These are phyloP conservation scores for Cymbidium sinense DNA, from an alignment of 106 monocot genomes.

Conservation along the genomic window DNA sequence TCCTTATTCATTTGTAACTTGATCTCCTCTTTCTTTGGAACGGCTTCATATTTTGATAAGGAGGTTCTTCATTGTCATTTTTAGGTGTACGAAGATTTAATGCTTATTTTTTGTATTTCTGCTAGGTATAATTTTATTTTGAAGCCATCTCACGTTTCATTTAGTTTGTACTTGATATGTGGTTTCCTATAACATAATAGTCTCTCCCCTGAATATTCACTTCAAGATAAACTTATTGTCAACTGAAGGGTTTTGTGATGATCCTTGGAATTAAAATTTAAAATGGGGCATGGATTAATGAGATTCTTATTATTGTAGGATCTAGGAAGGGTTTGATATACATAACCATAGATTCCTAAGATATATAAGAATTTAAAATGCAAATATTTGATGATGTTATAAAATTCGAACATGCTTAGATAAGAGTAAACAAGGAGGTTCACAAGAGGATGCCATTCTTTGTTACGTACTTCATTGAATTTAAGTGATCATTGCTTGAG, in stretches of 20 bases:
- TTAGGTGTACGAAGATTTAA: too few species aligned
- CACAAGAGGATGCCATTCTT: background rate
- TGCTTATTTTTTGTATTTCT: too few species aligned
- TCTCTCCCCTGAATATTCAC: background rate
- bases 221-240: background rate
- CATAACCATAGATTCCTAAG: background rate
- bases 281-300: background rate
- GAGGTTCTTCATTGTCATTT: too few species aligned
- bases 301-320: background rate
- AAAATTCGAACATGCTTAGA: background rate
- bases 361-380: background rate
- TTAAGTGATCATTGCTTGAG: background rate
- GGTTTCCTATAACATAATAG: background rate
- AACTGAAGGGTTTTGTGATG: background rate
- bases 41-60: too few species aligned
- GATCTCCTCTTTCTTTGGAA: too few species aligned
- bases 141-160: too few species aligned
- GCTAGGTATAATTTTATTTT: too few species aligned
- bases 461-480: background rate
- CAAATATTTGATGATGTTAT: background rate
- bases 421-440: background rate
- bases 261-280: background rate
- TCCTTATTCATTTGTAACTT: too few species aligned
- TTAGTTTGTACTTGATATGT: background rate
- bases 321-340: background rate